These are phyloP conservation scores for Blastomyces gilchristii DNA, from an alignment of 2,329 filamentous ascomycete genomes.

Conservation along the genomic window DNA sequence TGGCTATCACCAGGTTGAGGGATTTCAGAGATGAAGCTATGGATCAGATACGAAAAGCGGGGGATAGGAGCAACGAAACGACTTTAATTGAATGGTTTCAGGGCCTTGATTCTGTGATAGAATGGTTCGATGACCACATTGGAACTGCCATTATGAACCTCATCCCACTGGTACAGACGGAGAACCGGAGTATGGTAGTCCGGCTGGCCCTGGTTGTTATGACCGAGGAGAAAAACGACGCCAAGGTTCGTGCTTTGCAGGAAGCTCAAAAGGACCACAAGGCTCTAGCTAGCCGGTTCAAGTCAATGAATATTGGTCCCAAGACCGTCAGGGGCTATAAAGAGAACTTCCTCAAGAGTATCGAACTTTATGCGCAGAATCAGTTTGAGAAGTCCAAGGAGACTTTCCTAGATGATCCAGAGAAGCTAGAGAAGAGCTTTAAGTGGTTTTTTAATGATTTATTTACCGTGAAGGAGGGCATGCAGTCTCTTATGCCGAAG, in stretches of 20 bases:
- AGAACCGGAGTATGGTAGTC: slow-evolving; percentile 82
- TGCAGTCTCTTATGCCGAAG: slow-evolving; percentile 83
- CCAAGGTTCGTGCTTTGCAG: slow-evolving; percentile 78
- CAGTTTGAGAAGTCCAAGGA: slow-evolving; percentile 64
- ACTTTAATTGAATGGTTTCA: slow-evolving; percentile 87
- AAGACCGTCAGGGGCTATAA: slow-evolving; percentile 93
- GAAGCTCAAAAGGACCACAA: slow-evolving; percentile 93
- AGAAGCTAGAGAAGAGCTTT: slow-evolving; percentile 72
- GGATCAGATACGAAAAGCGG: slow-evolving; percentile 78
- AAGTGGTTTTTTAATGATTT: slow-evolving; percentile 98
- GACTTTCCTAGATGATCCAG: slow-evolving; percentile 72
- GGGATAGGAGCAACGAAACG: slow-evolving; percentile 62
- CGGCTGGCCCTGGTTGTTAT: slow-evolving; percentile 85
- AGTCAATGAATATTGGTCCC: slow-evolving; percentile 87
- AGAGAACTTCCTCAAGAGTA: slow-evolving; percentile 79
- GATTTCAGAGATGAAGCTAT: slow-evolving; percentile 95
- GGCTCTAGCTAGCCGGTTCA: slow-evolving; percentile 84
- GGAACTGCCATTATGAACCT: slow-evolving; percentile 80
- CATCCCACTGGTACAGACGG: slow-evolving; percentile 73
- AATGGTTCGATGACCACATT: slow-evolving; percentile 93
- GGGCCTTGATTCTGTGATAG: slow-evolving; percentile 73
- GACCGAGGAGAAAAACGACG: slow-evolving; percentile 93
- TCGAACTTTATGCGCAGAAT: slow-evolving; percentile 60
- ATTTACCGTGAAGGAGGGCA: slow-evolving; percentile 85
- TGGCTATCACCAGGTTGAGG: slow-evolving; percentile 78